Evolutionary conservation across 306 rosid genomes (phyloP).

Genomic region (Acmispon strigosus): DNA sequence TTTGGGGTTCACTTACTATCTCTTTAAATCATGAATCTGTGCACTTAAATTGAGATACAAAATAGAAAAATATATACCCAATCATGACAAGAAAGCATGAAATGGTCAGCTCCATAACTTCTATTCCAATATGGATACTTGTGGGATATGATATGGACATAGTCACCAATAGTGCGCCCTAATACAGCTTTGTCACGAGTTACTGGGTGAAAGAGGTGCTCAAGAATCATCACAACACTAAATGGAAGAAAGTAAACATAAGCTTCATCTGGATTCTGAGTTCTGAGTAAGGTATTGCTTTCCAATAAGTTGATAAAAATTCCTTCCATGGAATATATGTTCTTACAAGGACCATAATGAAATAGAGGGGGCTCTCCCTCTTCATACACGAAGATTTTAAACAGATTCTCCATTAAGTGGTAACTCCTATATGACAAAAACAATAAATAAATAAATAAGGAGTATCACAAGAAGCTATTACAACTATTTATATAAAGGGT

Average conservation of each 20-base stretch:
- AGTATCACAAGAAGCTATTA: not conserved
- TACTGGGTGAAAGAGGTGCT: constrained; percentile 48
- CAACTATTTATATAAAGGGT: too few species aligned
- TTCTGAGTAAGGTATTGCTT: constrained; percentile 29
- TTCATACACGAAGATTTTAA: constrained; percentile 50
- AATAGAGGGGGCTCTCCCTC: constrained; percentile 63
- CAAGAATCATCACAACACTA: constrained; percentile 54
- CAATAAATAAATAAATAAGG: not conserved
- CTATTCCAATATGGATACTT: constrained; percentile 53
- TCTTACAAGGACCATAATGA: constrained; percentile 61
- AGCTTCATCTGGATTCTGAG: constrained; percentile 47
- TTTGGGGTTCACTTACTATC: too few species aligned
- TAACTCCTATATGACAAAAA: constrained; percentile 37
- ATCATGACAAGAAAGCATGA: constrained; percentile 64
- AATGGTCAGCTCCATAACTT: constrained; percentile 66
- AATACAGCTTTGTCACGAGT: constrained; percentile 53
- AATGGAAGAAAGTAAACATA: constrained; percentile 58
- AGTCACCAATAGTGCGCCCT: constrained; percentile 47
- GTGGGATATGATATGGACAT: constrained; percentile 40
- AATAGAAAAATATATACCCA: constrained; percentile 38
- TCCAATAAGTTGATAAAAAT: constrained; percentile 48
- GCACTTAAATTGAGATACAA: not conserved
- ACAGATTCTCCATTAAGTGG: constrained; percentile 44
- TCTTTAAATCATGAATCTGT: not conserved
- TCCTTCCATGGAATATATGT: constrained; percentile 63